Evolutionary conservation across 78 protist genomes (phyloP), one percentile per base, ranked within the genome.

Genomic region (Chrysochromulina parva): DNA sequence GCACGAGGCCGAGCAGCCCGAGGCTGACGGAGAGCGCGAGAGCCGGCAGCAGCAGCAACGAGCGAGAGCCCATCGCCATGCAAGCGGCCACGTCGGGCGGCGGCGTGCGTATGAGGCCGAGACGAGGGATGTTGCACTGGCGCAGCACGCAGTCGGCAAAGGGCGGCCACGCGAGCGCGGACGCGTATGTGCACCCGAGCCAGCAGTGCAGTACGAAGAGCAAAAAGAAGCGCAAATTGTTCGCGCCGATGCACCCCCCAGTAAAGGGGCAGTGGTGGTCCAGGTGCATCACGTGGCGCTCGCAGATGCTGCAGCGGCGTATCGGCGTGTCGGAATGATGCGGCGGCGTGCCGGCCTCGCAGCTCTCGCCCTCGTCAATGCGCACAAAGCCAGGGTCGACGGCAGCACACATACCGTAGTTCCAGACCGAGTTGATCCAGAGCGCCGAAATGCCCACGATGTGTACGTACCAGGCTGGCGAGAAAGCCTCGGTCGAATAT

Each of bases 221-320:
- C 26, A 48, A 4, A 0, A 74, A 74, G 55, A 19, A 48, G 1
- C 82, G 53, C 26, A 10, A 74, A 13, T 74, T 74, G 19, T 13
- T 11, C 14, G 17, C 26, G n/a, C 82, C 82, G 55, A 74, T 19
- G 82, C 82, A 74, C 38, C 82, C 82, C 11, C 82, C 82, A 19
- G 82, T 74, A 19, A 74, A 74, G 57, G 82, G 82, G 55, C 82
- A 74, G 11, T 74, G 82, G 55, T 74, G 82, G 55, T 74, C 82
- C 26, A 74, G 22, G 26, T 9, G 22, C 55, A 16, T 10, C 57
- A 48, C 82, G 53, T 4, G 24, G 13, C 6, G 3, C 82, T 13
- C 55, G 82, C 82, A 74, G 57, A n/a, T 13, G 24, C 14, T 3
- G 82, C 82, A 74, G 57, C 19, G 2, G n/a, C 13, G 22, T 19